These are phyloP conservation scores for Sambucus nigra DNA, from an alignment of 129 eudicot species.

Conservation along the genomic window DNA sequence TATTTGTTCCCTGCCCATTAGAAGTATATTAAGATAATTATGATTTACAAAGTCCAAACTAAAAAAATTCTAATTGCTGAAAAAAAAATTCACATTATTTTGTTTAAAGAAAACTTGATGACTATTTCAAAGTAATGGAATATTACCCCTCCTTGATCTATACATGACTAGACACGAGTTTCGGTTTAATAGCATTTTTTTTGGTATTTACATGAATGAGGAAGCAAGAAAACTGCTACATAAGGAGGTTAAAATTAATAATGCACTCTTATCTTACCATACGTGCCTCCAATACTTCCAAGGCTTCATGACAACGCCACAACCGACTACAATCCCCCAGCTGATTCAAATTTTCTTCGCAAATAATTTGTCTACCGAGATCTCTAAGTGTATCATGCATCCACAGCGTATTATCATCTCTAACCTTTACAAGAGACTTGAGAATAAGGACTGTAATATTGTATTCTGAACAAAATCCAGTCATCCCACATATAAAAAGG, in stretches of 20 bases:
- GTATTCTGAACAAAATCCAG: neutral
- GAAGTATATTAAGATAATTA: neutral
- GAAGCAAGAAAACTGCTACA: neutral
- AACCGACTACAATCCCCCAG: constrained; percentile 7
- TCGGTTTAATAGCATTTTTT: neutral
- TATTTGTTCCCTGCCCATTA: neutral
- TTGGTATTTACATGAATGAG: neutral
- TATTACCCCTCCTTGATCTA: too few species aligned
- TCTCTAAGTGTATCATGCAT: constrained; percentile 17
- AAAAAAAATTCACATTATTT: too few species aligned
- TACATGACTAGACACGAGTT: neutral
- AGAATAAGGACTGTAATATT: neutral
- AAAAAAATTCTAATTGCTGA: neutral
- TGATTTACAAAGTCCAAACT: neutral
- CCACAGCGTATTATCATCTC: neutral
- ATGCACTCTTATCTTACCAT: neutral
- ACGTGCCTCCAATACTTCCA: neutral
- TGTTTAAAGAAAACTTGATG: too few species aligned
- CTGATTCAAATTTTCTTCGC: neutral
- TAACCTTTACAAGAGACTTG: constrained; percentile 8
- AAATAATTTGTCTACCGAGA: constrained; percentile 17
- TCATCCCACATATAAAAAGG: constrained; percentile 2
- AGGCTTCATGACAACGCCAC: constrained; percentile 3
- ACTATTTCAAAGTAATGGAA: too few species aligned
- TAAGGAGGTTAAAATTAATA: neutral